Percentiles rank a stretch among this genome's conserved stretches.
Conservation (phyloP, 2,329 filamentous ascomycete genomes). For the Fusarium dimerum region DNA sequence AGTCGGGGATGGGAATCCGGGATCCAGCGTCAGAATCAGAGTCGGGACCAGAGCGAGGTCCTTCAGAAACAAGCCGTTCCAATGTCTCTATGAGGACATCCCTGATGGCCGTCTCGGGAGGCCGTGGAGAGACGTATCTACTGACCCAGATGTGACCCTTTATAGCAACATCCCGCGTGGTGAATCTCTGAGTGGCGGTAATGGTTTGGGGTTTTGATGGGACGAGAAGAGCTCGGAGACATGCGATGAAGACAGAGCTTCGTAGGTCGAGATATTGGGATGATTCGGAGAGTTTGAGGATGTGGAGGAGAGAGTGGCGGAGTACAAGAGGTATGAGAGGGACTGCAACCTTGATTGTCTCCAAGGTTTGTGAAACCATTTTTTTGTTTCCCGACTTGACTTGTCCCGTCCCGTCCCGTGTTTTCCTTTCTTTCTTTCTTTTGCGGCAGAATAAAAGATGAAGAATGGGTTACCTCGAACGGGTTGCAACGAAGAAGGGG, state of each 20-base stretch:
- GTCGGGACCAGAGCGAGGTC: too few relatives aligned
- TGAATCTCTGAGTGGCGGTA: slow-evolving; percentile 62
- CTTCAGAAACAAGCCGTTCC: slow-evolving; percentile 19
- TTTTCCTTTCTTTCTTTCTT: too few relatives aligned
- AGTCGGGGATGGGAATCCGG: slow-evolving; percentile 46
- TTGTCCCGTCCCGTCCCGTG: too few relatives aligned
- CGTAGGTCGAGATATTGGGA: slow-evolving; percentile 77
- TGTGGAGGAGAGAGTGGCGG: slow-evolving; percentile 63
- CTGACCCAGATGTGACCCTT: slow-evolving; percentile 83
- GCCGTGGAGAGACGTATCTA: slow-evolving; percentile 64
- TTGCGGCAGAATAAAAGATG: too few relatives aligned
- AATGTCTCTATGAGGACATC: slow-evolving; percentile 61
- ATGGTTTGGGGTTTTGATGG: slow-evolving; percentile 52
- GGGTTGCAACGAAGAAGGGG: too few relatives aligned
- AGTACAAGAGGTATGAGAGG: slow-evolving; percentile 62
- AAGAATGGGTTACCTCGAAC: too few relatives aligned
- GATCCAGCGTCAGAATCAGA: too few relatives aligned
- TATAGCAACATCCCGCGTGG: slow-evolving; percentile 64
- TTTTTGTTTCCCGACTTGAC: not conserved
- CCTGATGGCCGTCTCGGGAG: slow-evolving; percentile 56
- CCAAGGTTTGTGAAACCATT: slow-evolving; percentile 15
- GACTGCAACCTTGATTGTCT: slow-evolving; percentile 38
- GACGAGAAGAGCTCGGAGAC: slow-evolving; percentile 67
- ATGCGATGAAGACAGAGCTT: slow-evolving; percentile 70
- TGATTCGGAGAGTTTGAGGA: slow-evolving; percentile 68